These are phyloP conservation scores for Trichosporon ovoides DNA, from an alignment of 1,284 basidiomycete species.

Conservation along the genomic window DNA sequence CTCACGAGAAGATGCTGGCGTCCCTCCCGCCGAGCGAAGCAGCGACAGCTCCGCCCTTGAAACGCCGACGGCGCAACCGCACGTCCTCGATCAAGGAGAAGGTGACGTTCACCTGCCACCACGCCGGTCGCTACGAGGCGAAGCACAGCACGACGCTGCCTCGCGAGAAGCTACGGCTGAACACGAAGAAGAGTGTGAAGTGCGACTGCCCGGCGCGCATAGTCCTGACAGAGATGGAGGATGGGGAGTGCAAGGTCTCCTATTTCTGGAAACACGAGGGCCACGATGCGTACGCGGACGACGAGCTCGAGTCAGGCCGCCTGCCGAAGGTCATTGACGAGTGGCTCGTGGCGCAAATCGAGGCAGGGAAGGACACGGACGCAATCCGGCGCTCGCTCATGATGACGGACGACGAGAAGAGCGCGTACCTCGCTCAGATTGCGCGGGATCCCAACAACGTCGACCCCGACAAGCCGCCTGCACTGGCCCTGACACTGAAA, in stretches of 20 bases:
- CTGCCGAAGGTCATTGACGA: constrained; percentile 43
- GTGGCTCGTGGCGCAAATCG: constrained; percentile 41
- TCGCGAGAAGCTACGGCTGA: constrained; percentile 37
- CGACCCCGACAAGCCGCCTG: constrained; percentile 35
- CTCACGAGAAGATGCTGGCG: constrained; percentile 30
- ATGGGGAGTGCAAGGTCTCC: constrained; percentile 35
- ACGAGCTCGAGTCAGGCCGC: constrained; percentile 34
- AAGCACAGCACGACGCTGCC: constrained; percentile 38
- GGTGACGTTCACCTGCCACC: constrained; percentile 47
- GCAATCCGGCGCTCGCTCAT: constrained; percentile 37
- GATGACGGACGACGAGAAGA: constrained; percentile 39
- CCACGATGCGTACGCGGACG: constrained; percentile 42
- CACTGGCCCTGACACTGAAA: constrained; percentile 34
- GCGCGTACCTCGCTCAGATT: constrained; percentile 33
- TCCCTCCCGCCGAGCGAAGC: constrained; percentile 37
- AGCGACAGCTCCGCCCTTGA: constrained; percentile 33
- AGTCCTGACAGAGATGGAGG: constrained; percentile 41
- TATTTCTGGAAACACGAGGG: constrained; percentile 46
- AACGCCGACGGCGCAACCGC: constrained; percentile 36
- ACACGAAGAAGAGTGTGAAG: constrained; percentile 46
- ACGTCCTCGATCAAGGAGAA: constrained; percentile 39
- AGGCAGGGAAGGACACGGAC: constrained; percentile 37
- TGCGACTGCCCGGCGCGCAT: constrained; percentile 42
- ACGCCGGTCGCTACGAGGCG: constrained; percentile 41
- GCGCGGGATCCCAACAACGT: constrained; percentile 33